Base-by-base conservation (phyloP, 768 basidiomycete species). In the Fibroporia radiculosa region DNA sequence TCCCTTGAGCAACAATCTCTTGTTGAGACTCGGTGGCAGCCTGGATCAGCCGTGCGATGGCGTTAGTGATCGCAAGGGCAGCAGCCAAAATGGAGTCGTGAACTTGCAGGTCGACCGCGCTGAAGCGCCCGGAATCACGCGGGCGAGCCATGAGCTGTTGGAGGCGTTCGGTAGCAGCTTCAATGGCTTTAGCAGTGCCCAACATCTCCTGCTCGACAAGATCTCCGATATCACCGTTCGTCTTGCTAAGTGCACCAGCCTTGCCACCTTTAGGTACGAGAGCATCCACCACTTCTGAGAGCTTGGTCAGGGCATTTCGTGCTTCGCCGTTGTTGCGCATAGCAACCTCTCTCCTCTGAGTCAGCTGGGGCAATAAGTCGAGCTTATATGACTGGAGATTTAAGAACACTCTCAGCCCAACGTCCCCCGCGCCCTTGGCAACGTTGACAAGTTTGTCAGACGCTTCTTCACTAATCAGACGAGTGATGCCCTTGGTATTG, bases 1-100 rank as follows among this genome's bases (percentile, higher is more conserved):
- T 88, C 47, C 96, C 96, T 66, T 96, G 84, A 2, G 84, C 82
- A 44, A 97, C 96, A 44, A 99, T 99, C 69, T 99, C 96, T 62
- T 97, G 81, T 64, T 99, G 96, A 40, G 93, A 97, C 28, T 93
- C 93, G 1, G 96, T 96, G 18, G 96, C 96, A 7, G 96, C 95
- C 61, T 86, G 78, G 60, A 99, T 98, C 47, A 99, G 80, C 26
- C 93, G 82, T 14, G 80, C 87, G 58, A 99, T 99, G 23, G 95
- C 95, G 58, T 68, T 88, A 13, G 96, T 97, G 70, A 98, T 98
- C 4, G 89, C 92, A 70, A 98, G 76, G 4, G 96, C 90, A 6
- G 95, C 84, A 12, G 84, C 72, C 33, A 99, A 78, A 59, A 99
- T 99, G 11, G 96, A 89, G 62, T 99, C 96, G 70, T 99, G 96